Conservation (phyloP, 371 early-diverging fungal species). For the Circinella umbellata region DNA sequence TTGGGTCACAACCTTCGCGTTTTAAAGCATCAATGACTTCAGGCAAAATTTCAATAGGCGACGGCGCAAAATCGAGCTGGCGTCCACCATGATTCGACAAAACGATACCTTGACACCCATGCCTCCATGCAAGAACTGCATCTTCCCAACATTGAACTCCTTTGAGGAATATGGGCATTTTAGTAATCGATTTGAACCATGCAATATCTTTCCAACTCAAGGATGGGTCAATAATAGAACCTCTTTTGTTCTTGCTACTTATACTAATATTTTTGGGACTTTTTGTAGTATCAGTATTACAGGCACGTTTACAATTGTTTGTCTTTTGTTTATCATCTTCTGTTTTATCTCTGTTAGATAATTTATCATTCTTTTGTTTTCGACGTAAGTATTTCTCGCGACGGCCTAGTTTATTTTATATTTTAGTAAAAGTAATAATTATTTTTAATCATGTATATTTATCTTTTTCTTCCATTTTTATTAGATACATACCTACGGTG, state of each 20-base stretch:
- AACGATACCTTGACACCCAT: constrained; percentile 84
- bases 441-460: not conserved
- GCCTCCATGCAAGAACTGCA: constrained; percentile 81
- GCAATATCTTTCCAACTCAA: constrained; percentile 87
- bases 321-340: constrained; percentile 1
- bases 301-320: no score
- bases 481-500: constrained; percentile 52
- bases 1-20: constrained; percentile 33
- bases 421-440: not conserved
- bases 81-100: constrained; percentile 97
- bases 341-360: constrained; percentile 26
- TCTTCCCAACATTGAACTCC: constrained; percentile 90
- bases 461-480: no score
- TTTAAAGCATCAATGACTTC: constrained; percentile 79
- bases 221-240: constrained; percentile 75
- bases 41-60: constrained; percentile 80
- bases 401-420: constrained; percentile 54
- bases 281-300: no score
- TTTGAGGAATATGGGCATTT: constrained; percentile 89
- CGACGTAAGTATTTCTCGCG: constrained; percentile 91
- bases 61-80: constrained; percentile 85
- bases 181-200: constrained; percentile 86
- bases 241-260: not conserved
- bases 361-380: constrained; percentile 47
- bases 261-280: no score